phyloP scores from a whole-genome alignment of 129 eudicot species.

The Artemisia annua region DNA sequence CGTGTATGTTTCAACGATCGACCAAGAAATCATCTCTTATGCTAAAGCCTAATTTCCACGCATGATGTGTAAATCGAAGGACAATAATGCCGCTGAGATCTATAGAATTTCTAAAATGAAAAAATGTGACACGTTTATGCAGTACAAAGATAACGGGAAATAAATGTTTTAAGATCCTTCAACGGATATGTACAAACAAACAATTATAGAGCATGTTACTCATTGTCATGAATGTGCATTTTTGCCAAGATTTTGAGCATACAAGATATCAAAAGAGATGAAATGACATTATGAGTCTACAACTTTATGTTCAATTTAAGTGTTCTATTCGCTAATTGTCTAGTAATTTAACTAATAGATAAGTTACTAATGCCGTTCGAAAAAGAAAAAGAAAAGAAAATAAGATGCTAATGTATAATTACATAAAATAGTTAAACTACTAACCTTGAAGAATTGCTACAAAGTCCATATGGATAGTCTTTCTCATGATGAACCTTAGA shows the following conservation, averaged over 20 bases:
- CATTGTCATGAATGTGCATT: neutral
- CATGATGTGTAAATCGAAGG: neutral
- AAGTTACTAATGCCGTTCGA: neutral
- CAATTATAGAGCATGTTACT: neutral
- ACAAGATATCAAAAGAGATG: neutral
- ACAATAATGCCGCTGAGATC: neutral
- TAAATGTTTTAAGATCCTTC: conserved; percentile 1
- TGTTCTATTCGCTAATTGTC: neutral
- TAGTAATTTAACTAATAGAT: neutral
- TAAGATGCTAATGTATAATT: neutral
- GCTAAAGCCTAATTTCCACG: conserved; percentile 11
- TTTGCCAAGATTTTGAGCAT: neutral
- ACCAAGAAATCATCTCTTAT: neutral
- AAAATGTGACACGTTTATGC: neutral
- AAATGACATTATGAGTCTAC: neutral
- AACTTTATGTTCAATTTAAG: conserved; percentile 4
- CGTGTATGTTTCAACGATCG: neutral
- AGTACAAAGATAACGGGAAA: neutral
- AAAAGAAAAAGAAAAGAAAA: too few species aligned
- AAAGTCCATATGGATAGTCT: conserved; percentile 40
- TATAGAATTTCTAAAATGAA: neutral
- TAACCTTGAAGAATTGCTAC: conserved; percentile 89
- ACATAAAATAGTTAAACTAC: neutral
- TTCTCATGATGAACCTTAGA: conserved; percentile 33
- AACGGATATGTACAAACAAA: neutral